Evolutionary conservation across 345 rosid genomes (phyloP).

Genomic region (Gossypium rotundifolium): DNA sequence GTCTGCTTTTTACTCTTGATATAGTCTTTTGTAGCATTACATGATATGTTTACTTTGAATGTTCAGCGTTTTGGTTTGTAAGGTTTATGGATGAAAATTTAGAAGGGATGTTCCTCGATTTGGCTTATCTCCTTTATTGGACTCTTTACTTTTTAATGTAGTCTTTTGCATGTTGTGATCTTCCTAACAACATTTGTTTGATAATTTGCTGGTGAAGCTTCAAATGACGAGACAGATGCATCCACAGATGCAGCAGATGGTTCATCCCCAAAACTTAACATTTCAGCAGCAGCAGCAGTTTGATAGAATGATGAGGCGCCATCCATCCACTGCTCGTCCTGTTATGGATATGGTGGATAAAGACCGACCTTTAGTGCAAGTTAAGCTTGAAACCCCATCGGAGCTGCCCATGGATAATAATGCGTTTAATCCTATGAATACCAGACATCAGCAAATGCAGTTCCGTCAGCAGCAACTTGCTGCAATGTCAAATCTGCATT

Average conservation of each 20-base stretch:
- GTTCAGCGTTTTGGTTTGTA: neutral
- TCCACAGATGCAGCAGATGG: constrained; percentile 79
- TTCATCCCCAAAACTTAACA: constrained; percentile 39
- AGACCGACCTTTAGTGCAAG: constrained; percentile 70
- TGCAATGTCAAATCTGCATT: constrained; percentile 55
- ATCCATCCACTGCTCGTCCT: constrained; percentile 50
- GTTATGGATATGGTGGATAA: constrained; percentile 65
- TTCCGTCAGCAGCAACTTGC: constrained; percentile 65
- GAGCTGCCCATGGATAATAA: constrained; percentile 60
- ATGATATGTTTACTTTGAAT: neutral
- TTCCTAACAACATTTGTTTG: neutral
- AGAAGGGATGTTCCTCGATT: neutral
- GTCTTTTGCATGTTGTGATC: neutral
- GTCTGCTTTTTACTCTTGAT: neutral
- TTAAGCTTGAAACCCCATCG: constrained; percentile 65
- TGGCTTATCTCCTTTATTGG: neutral
- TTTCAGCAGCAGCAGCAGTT: constrained; percentile 57
- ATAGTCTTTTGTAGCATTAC: neutral
- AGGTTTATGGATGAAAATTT: neutral
- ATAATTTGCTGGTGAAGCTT: constrained; percentile 18
- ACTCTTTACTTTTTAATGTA: neutral
- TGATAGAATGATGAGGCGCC: constrained; percentile 60
- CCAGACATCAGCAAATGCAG: constrained; percentile 57
- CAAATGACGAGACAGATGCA: constrained; percentile 68
- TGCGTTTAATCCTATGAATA: constrained; percentile 48